Conservation (phyloP, 2,329 filamentous ascomycete genomes). For the Alternaria sp. region DNA sequence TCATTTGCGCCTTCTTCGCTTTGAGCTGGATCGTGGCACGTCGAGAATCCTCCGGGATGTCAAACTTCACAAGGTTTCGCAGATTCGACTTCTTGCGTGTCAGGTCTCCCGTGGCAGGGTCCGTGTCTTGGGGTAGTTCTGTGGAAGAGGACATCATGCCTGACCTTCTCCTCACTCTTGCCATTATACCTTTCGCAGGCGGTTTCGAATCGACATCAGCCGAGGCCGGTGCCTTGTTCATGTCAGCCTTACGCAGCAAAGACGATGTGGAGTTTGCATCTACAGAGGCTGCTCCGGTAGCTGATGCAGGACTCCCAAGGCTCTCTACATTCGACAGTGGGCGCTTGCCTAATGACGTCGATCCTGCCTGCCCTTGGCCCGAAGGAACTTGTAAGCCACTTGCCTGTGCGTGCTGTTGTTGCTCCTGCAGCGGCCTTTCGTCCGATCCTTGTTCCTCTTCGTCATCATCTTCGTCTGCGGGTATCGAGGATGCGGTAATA, state of each 20-base stretch:
- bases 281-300: conserved; percentile 38
- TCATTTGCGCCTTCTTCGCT: conserved; percentile 49
- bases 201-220: conserved; percentile 25
- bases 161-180: conserved; percentile 35
- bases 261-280: conserved; percentile 47
- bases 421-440: conserved; percentile 1
- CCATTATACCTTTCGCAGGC: conserved; percentile 37
- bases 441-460: conserved; percentile 3
- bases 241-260: conserved; percentile 45
- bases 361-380: conserved; percentile 17
- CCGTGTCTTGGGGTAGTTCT: background rate
- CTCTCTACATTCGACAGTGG: conserved; percentile 39
- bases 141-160: conserved; percentile 26
- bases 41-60: conserved; percentile 49
- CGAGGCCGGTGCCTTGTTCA: conserved; percentile 33
- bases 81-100: conserved; percentile 38
- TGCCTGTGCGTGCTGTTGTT: conserved; percentile 31
- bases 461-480: conserved; percentile 9
- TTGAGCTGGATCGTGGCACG: conserved; percentile 47
- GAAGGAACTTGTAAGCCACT: conserved; percentile 40
- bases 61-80: conserved; percentile 51
- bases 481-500: conserved; percentile 39
- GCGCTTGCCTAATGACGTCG: conserved; percentile 33
- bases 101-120: conserved; percentile 17
- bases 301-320: conserved; percentile 31